phyloP scores from a whole-genome alignment of 805 yeast species.

The Yamadazyma paraphyllophila region DNA sequence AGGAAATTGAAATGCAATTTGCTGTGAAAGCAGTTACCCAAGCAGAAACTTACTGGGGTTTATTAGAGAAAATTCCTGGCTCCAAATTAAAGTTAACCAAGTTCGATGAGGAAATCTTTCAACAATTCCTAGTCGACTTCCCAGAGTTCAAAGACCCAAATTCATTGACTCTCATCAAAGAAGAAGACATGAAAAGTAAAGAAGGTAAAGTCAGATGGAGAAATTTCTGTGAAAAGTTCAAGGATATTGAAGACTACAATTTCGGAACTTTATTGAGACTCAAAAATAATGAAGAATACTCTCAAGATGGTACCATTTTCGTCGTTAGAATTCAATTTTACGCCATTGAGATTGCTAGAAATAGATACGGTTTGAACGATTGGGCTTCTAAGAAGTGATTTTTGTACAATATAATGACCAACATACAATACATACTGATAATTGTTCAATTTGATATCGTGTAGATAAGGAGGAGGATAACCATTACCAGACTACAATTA shows the following conservation, averaged over 20 bases:
- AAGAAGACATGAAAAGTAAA: slow-evolving; percentile 77
- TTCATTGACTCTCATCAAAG: slow-evolving; percentile 57
- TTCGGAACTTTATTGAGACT: slow-evolving; percentile 91
- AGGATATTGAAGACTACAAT: slow-evolving; percentile 85
- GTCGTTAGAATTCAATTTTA: slow-evolving; percentile 92
- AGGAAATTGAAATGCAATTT: slow-evolving; percentile 88
- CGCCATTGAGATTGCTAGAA: slow-evolving; percentile 92
- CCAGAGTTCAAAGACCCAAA: slow-evolving; percentile 80
- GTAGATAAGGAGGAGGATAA: too few species aligned
- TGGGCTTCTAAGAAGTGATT: slow-evolving; percentile 53
- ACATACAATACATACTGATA: neutral
- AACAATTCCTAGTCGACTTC: slow-evolving; percentile 61
- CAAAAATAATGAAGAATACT: slow-evolving; percentile 70
- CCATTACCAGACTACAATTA: too few species aligned
- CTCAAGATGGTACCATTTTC: slow-evolving; percentile 80
- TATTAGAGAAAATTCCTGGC: slow-evolving; percentile 74
- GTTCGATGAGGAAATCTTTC: slow-evolving; percentile 68
- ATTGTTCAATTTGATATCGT: too few species aligned
- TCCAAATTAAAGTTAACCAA: slow-evolving; percentile 70
- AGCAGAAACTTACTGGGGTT: slow-evolving; percentile 89
- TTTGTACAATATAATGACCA: slow-evolving; percentile 2
- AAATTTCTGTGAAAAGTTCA: slow-evolving; percentile 76
- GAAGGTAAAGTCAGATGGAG: slow-evolving; percentile 91
- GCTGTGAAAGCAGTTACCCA: slow-evolving; percentile 97
- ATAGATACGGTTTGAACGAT: slow-evolving; percentile 85